Evolutionary conservation across 495 filamentous ascomycete genomes (phyloP).

Genomic region (Niebla homalea): DNA sequence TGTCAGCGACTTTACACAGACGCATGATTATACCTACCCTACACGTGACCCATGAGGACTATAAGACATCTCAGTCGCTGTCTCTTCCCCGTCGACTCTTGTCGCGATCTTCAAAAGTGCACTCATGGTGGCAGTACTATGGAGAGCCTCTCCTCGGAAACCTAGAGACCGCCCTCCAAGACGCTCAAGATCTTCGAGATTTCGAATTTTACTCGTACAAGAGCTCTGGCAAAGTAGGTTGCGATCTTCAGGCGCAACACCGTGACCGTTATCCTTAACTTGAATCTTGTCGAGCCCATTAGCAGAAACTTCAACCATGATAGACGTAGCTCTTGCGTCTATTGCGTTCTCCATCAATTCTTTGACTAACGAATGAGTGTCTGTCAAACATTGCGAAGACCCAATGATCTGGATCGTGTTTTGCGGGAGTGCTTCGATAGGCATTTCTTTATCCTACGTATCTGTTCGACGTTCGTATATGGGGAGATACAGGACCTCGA

Average conservation of each 20-base stretch:
- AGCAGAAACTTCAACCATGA: slow-evolving; percentile 58
- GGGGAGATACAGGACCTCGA: no score
- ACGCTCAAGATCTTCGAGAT: slow-evolving; percentile 53
- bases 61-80: slow-evolving; percentile 42
- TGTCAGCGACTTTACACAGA: not conserved
- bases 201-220: slow-evolving; percentile 76
- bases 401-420: slow-evolving; percentile 53
- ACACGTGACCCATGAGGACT: slow-evolving; percentile 36
- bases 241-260: slow-evolving; percentile 62
- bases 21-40: slow-evolving; percentile 20
- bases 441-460: slow-evolving; percentile 20
- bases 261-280: slow-evolving; percentile 80
- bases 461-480: no score
- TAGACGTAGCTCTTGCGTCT: slow-evolving; percentile 62
- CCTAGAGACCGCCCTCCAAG: slow-evolving; percentile 60
- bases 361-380: slow-evolving; percentile 65
- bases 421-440: slow-evolving; percentile 54
- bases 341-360: slow-evolving; percentile 88
- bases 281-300: slow-evolving; percentile 77
- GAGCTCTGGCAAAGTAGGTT: slow-evolving; percentile 51
- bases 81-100: slow-evolving; percentile 53
- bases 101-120: slow-evolving; percentile 55
- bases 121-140: slow-evolving; percentile 59
- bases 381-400: slow-evolving; percentile 58
- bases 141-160: slow-evolving; percentile 79